These are phyloP conservation scores for Fulvia fulva DNA, from an alignment of 2,329 filamentous ascomycete species.

Conservation along the genomic window DNA sequence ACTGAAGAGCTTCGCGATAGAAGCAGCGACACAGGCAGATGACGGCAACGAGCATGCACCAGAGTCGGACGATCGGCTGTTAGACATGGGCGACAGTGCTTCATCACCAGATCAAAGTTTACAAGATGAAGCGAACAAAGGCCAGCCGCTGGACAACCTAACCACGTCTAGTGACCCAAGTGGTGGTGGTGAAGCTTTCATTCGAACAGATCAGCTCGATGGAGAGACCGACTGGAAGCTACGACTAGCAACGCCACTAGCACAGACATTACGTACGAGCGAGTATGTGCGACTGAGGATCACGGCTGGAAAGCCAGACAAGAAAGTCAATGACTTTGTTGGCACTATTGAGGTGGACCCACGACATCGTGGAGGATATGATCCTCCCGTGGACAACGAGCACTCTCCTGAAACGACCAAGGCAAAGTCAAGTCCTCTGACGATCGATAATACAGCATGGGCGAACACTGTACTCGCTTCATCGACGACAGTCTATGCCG, in stretches of 20 bases:
- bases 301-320: slow-evolving; percentile 84
- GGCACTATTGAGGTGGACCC: slow-evolving; percentile 78
- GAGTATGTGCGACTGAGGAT: slow-evolving; percentile 67
- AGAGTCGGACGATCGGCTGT: slow-evolving; percentile 21
- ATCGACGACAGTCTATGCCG: slow-evolving; percentile 80
- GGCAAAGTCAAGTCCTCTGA: slow-evolving; percentile 63
- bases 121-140: slow-evolving; percentile 25
- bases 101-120: slow-evolving; percentile 17
- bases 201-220: slow-evolving; percentile 93
- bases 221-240: slow-evolving; percentile 99
- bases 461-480: slow-evolving; percentile 96
- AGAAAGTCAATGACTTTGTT: slow-evolving; percentile 88
- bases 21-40: slow-evolving; percentile 38
- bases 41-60: slow-evolving; percentile 37
- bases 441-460: slow-evolving; percentile 97
- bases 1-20: slow-evolving; percentile 70
- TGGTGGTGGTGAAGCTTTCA: slow-evolving; percentile 83
- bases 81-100: slow-evolving; percentile 24
- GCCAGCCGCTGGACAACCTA: slow-evolving; percentile 25
- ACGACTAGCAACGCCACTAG: slow-evolving; percentile 77
- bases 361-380: slow-evolving; percentile 47
- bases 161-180: slow-evolving; percentile 36
- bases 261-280: slow-evolving; percentile 68
- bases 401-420: slow-evolving; percentile 2
- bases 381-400: slow-evolving; percentile 33